Percentiles rank a stretch among this genome's conserved stretches.
phyloP scores from a whole-genome alignment of 805 yeast genomes.

The Candida ovalis region DNA sequence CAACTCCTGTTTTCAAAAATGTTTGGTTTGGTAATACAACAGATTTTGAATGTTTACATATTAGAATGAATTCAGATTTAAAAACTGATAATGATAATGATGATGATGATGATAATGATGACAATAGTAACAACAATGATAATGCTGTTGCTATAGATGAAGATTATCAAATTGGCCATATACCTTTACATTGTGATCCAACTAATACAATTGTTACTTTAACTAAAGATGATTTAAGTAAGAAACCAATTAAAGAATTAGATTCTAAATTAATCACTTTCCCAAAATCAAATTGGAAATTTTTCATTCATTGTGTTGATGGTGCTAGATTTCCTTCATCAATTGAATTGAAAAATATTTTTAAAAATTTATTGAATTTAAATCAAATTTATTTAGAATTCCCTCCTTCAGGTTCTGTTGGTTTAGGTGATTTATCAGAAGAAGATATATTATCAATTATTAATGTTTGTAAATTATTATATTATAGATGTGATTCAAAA shows the following conservation, averaged over 20 bases:
- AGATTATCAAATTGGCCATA: background rate
- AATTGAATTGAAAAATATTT: slow-evolving; percentile 30
- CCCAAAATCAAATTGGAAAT: slow-evolving; percentile 52
- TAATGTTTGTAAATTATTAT: slow-evolving; percentile 66
- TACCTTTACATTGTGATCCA: slow-evolving; percentile 48
- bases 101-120: too few relatives aligned
- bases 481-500: slow-evolving; percentile 34
- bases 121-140: too few relatives aligned
- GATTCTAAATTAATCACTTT: slow-evolving; percentile 38
- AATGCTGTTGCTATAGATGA: too few relatives aligned
- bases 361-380: slow-evolving; percentile 14
- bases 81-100: background rate
- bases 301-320: slow-evolving; percentile 57
- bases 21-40: slow-evolving; percentile 84
- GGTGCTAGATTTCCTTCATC: slow-evolving; percentile 52
- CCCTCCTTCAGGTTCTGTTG: slow-evolving; percentile 83
- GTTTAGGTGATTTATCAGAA: slow-evolving; percentile 65
- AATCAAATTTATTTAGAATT: slow-evolving; percentile 44
- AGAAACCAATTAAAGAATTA: slow-evolving; percentile 17
- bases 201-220: slow-evolving; percentile 46
- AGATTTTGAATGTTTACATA: slow-evolving; percentile 51
- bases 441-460: slow-evolving; percentile 61
- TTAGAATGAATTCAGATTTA: slow-evolving; percentile 19
- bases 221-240: slow-evolving; percentile 28
- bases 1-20: slow-evolving; percentile 49